Percentiles rank a stretch among this genome's conserved stretches.
Evolutionary conservation across 768 basidiomycete genomes (phyloP).

Genomic region (Cystobasidium tubakii): DNA sequence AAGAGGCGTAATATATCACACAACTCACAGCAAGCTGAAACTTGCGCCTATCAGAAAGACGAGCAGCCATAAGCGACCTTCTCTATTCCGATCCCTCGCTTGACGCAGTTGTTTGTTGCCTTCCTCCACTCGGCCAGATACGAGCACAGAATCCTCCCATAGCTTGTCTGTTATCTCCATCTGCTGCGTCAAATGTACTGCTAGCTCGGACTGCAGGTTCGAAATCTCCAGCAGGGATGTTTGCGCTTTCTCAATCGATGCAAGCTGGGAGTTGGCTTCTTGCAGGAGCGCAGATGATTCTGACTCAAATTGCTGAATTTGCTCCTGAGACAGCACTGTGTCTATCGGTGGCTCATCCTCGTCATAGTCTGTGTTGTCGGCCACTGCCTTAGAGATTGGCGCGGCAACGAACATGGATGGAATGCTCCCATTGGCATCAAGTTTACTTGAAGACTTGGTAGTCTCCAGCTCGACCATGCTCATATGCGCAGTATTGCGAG

Average conservation of each 20-base stretch:
- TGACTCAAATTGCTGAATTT: conserved; percentile 84
- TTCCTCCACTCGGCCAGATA: conserved; percentile 75
- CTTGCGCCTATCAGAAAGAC: conserved; percentile 88
- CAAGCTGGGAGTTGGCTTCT: conserved; percentile 75
- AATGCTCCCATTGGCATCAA: conserved; percentile 8
- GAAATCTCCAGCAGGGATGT: conserved; percentile 86
- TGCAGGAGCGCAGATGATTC: conserved; percentile 84
- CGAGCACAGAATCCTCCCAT: conserved; percentile 87
- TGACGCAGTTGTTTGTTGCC: conserved; percentile 85
- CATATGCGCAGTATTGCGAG: background rate
- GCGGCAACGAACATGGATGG: conserved; percentile 39
- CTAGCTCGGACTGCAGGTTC: conserved; percentile 82
- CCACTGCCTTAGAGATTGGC: conserved; percentile 34
- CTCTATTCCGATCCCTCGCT: conserved; percentile 77
- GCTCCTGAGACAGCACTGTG: conserved; percentile 72
- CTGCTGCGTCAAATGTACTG: conserved; percentile 78
- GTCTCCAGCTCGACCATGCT: background rate
- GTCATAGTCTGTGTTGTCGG: conserved; percentile 51
- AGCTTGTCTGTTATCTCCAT: conserved; percentile 86
- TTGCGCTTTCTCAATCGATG: conserved; percentile 86
- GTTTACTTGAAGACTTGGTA: background rate
- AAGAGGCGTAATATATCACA: conserved; percentile 51
- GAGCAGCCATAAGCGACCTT: conserved; percentile 80
- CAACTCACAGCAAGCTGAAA: conserved; percentile 70
- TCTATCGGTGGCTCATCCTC: conserved; percentile 62